phyloP scores from a whole-genome alignment of 306 rosid species.

The Potentilla sterilis region DNA sequence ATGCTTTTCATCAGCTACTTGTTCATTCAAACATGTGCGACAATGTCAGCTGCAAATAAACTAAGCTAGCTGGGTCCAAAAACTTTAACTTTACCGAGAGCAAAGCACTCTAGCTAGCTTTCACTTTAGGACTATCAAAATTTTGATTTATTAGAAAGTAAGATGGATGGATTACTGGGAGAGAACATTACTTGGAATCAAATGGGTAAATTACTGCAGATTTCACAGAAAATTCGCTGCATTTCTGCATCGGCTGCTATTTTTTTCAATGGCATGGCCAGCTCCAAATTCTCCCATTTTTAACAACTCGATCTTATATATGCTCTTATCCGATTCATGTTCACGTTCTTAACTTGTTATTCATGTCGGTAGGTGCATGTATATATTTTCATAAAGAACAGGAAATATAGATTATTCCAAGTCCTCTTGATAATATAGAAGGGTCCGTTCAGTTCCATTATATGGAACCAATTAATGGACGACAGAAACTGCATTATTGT shows the following conservation, averaged over 20 bases:
- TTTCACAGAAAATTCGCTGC: neutral
- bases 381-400: neutral
- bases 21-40: neutral
- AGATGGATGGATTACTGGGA: neutral
- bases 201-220: neutral
- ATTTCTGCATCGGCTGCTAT: constrained; percentile 1
- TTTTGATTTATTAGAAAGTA: neutral
- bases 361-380: neutral
- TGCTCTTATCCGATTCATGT: neutral
- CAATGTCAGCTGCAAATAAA: neutral
- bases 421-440: neutral
- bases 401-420: neutral
- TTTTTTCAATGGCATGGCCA: too few relatives aligned
- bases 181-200: neutral
- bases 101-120: neutral
- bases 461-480: neutral
- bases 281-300: neutral
- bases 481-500: neutral
- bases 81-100: neutral
- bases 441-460: neutral
- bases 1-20: too few relatives aligned
- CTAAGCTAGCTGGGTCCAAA: neutral
- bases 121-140: neutral
- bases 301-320: neutral
- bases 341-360: neutral